These are phyloP conservation scores for Plectranthus barbatus DNA, from an alignment of 257 asterid genomes.

Conservation along the genomic window DNA sequence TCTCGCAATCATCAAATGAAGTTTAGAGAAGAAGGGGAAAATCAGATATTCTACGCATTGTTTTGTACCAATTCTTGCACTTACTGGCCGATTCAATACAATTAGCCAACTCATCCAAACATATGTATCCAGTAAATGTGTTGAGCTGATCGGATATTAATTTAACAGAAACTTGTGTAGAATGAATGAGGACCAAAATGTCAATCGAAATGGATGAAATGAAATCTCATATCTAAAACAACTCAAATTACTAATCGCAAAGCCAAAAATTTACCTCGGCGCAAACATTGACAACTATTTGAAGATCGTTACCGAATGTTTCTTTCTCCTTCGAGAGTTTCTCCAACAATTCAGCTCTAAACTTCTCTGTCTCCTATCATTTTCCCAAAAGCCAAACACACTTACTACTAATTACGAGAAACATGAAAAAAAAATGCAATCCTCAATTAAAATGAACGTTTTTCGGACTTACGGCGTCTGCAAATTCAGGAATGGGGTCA, in stretches of 20 bases:
- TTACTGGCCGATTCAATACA: not conserved
- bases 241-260: not conserved
- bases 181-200: not conserved
- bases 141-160: not conserved
- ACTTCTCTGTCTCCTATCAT: conserved; percentile 49
- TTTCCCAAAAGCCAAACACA: not conserved
- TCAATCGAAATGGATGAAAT: not conserved
- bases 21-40: too few relatives aligned
- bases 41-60: too few relatives aligned
- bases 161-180: too few relatives aligned
- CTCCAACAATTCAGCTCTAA: conserved; percentile 41
- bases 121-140: not conserved
- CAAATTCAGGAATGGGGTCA: conserved; percentile 57
- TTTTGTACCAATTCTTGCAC: too few relatives aligned
- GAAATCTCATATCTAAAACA: not conserved
- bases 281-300: conserved; percentile 40
- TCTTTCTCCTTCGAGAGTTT: conserved; percentile 41
- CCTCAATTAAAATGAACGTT: not conserved
- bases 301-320: conserved; percentile 42
- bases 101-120: too few relatives aligned
- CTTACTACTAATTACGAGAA: not conserved
- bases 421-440: not conserved
- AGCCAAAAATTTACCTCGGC: conserved; percentile 18
- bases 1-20: too few relatives aligned
- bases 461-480: conserved; percentile 33